Conservation (phyloP, 805 yeast genomes). For the Scheffersomyces amazonensis region DNA sequence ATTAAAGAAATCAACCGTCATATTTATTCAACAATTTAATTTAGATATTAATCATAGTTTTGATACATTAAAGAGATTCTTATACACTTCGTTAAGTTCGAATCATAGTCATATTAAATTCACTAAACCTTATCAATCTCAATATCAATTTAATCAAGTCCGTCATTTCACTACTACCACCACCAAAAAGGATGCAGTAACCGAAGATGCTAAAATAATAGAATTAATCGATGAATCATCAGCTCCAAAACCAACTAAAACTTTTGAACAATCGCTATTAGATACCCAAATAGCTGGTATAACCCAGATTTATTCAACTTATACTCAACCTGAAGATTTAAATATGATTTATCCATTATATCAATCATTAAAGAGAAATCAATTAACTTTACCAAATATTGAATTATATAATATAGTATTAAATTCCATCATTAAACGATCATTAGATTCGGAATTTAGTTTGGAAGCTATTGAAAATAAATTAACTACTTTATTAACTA, state of each 20-base stretch:
- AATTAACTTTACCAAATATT: conserved; percentile 44
- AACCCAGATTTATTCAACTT: conserved; percentile 11
- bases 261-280: conserved; percentile 3
- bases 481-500: conserved; percentile 59
- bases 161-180: not conserved
- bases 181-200: not conserved
- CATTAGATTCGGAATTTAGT: conserved; percentile 36
- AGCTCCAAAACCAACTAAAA: not conserved
- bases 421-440: conserved; percentile 50
- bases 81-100: not conserved
- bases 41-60: not conserved
- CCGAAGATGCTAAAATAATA: not conserved
- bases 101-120: not conserved
- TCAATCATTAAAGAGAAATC: conserved; percentile 38
- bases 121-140: not conserved
- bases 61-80: not conserved
- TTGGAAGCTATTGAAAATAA: conserved; percentile 50
- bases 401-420: conserved; percentile 54
- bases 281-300: conserved; percentile 19
- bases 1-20: not conserved
- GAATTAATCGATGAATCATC: not conserved
- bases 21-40: not conserved
- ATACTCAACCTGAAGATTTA: conserved; percentile 18
- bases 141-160: not conserved
- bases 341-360: conserved; percentile 38